phyloP scores from a whole-genome alignment of 2,329 filamentous ascomycete species.

The Phialophora macrospora region DNA sequence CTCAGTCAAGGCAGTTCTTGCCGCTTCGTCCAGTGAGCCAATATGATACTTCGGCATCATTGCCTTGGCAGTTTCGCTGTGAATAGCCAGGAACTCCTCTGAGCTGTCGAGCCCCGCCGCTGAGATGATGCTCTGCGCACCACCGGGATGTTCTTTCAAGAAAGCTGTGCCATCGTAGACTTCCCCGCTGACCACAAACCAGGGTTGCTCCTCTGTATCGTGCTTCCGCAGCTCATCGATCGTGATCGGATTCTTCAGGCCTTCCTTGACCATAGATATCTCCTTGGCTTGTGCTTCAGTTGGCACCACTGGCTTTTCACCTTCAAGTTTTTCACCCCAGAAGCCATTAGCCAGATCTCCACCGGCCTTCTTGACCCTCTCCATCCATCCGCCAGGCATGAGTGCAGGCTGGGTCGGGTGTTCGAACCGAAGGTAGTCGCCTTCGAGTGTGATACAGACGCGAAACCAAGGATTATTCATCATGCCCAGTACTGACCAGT shows the following conservation, averaged over 20 bases:
- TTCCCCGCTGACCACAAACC: conserved; percentile 87
- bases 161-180: conserved; percentile 87
- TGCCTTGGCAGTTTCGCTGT: conserved; percentile 86
- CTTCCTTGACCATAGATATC: conserved; percentile 76
- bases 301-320: conserved; percentile 53
- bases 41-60: conserved; percentile 91
- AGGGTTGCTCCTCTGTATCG: conserved; percentile 68
- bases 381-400: conserved; percentile 89
- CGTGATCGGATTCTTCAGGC: conserved; percentile 66
- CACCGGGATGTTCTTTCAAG: conserved; percentile 81
- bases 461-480: conserved; percentile 98
- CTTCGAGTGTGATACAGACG: conserved; percentile 73
- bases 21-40: conserved; percentile 70
- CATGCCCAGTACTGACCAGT: conserved; percentile 94
- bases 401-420: conserved; percentile 83
- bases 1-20: conserved; percentile 60
- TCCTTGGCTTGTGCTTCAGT: conserved; percentile 63
- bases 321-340: conserved; percentile 76
- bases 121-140: conserved; percentile 79
- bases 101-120: conserved; percentile 81
- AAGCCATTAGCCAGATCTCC: conserved; percentile 79
- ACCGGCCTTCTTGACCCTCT: conserved; percentile 79
- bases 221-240: conserved; percentile 75
- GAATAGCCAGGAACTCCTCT: conserved; percentile 90
- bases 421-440: conserved; percentile 72